Conservation (phyloP, 2,329 filamentous ascomycete genomes). For the Claviceps humidiphila region DNA sequence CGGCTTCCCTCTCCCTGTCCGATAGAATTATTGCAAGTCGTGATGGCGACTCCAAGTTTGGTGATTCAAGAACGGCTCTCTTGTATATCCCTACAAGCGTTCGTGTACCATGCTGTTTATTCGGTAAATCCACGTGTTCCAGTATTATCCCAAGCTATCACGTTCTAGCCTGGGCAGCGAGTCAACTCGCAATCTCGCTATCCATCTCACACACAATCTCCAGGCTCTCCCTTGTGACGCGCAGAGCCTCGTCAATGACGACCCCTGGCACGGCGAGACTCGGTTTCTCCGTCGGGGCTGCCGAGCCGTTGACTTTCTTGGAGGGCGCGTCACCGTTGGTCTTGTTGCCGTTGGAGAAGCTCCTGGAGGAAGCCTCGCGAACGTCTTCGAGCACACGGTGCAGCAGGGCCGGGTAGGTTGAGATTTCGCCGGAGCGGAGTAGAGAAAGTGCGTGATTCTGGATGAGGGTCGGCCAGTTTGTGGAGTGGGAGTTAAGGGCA, state of each 20-base stretch:
- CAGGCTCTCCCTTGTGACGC: constrained; percentile 43
- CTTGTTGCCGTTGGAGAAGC: constrained; percentile 20
- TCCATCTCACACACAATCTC: constrained; percentile 33
- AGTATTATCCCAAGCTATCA: neutral
- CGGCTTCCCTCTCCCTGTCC: too few species aligned
- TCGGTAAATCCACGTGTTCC: neutral
- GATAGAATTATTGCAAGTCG: too few species aligned
- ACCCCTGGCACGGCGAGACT: constrained; percentile 43
- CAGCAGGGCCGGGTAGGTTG: constrained; percentile 48
- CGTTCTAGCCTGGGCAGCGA: neutral
- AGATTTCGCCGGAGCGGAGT: constrained; percentile 45
- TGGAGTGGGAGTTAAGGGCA: constrained; percentile 42
- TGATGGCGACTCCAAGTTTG: neutral
- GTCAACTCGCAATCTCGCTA: constrained; percentile 12
- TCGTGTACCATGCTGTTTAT: neutral
- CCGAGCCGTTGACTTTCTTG: constrained; percentile 16
- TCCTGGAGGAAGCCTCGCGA: constrained; percentile 30
- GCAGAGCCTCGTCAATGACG: constrained; percentile 50
- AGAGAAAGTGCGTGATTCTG: constrained; percentile 47
- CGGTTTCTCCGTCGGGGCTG: constrained; percentile 11
- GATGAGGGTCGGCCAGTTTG: constrained; percentile 50
- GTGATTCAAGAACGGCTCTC: neutral
- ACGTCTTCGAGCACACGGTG: constrained; percentile 49
- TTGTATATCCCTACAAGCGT: neutral
- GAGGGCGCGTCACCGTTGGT: constrained; percentile 16